These are phyloP conservation scores for Calophaca sinica DNA, from an alignment of 306 rosid genomes.

Conservation along the genomic window DNA sequence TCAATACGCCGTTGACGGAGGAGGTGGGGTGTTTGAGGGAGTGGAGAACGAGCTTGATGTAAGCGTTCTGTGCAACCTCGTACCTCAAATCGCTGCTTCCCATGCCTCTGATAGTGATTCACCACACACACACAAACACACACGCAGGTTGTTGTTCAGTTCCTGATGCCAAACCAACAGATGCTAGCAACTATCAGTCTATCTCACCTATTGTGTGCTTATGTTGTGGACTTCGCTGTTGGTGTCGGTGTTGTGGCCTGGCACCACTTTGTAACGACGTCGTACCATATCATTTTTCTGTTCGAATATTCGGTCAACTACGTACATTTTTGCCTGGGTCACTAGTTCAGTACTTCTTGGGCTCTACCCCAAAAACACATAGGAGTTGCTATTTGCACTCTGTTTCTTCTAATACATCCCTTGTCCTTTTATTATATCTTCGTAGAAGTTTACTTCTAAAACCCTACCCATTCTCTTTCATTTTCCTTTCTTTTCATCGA, in stretches of 20 bases:
- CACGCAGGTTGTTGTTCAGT: neutral
- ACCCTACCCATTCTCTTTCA: no score
- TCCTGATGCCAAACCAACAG: neutral
- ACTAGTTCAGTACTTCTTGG: no score
- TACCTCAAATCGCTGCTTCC: slow-evolving; percentile 72
- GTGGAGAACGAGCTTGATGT: slow-evolving; percentile 82
- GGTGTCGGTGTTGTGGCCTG: neutral
- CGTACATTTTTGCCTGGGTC: no score
- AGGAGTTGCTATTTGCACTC: no score
- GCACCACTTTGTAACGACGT: neutral
- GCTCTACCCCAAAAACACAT: no score
- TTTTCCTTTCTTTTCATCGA: no score
- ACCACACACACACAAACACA: neutral
- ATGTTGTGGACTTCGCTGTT: neutral
- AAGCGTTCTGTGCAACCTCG: slow-evolving; percentile 86
- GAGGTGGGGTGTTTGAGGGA: slow-evolving; percentile 84
- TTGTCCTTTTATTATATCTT: no score
- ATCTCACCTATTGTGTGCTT: no score
- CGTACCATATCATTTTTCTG: neutral
- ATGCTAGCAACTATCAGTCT: neutral
- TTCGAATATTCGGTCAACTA: no score
- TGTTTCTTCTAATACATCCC: no score
- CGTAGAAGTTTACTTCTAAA: no score
- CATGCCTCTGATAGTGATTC: slow-evolving; percentile 50
- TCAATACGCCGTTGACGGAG: slow-evolving; percentile 85